Base-by-base conservation (phyloP, 345 rosid species). In the Bruguiera gymnorhiza region DNA sequence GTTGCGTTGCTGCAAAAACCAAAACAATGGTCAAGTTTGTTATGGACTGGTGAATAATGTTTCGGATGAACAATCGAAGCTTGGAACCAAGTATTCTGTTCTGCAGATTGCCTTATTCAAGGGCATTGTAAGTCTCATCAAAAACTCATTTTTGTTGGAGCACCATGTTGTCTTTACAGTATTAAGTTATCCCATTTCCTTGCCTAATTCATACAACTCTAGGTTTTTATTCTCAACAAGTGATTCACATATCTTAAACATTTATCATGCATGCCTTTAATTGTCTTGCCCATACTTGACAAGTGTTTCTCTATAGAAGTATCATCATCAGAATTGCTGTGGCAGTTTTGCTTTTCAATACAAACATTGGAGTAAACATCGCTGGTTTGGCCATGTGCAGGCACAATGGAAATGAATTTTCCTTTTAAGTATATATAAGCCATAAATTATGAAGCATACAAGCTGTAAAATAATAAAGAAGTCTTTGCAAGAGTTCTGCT, bases 11-110 rank as follows among this genome's bases (percentile, higher is more conserved):
- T 92, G 97, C 72, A 83, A 86, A 70, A 82, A 92, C 71, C 99
- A 92, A 73, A 82, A 88, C 65, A 87, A 86, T 64, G 97, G 97
- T 20, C 78, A 62, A 64, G 85, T 95, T 65, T 88, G 79, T 67
- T 95, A 88, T 67, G 99, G 99, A 15, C 71, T 95, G 46, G 96
- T 92, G 53, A 95, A 92, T 75, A 87, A 75, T 71, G 88, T 92
- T 24, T 77, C 96, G 0, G 97, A 95, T 62, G 97, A 90, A 20
- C 97, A 95, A 29, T 92, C 97, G 29, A 84, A 95, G 85, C 96
- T 92, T 36, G 97, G 97, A 46, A 86, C 97, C 0, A 85, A 83
- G 29, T 95, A 88, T 78, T 83, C 93, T 18, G 89, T 87, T 78
- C 97, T 86, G 0, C 97, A 95, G 81, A 87, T 95, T 73, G 87